Evolutionary conservation across 768 basidiomycete genomes (phyloP).

Genomic region (Suillus spraguei): DNA sequence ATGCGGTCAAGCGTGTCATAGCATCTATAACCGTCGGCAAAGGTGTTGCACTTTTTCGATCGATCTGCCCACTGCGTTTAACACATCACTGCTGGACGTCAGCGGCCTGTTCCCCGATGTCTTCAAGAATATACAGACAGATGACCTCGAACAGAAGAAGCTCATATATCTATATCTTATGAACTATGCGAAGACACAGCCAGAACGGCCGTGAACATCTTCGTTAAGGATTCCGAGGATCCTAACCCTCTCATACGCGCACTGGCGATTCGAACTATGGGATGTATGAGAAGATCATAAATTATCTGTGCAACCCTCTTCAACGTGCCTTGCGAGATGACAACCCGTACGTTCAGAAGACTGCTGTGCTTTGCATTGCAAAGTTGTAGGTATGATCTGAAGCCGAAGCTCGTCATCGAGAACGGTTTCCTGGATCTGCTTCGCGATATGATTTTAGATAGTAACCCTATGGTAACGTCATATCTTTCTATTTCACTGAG

Average conservation of each 20-base stretch:
- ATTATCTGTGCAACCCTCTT: too few relatives aligned
- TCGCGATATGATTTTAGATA: constrained; percentile 92
- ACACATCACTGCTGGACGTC: constrained; percentile 59
- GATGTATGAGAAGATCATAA: too few relatives aligned
- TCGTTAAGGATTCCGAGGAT: constrained; percentile 97
- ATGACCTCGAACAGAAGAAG: constrained; percentile 99
- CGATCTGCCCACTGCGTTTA: constrained; percentile 12
- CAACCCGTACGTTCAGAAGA: constrained; percentile 98
- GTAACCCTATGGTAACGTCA: constrained; percentile 90
- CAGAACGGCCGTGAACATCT: constrained; percentile 98
- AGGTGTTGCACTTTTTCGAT: constrained; percentile 50
- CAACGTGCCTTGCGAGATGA: constrained; percentile 92
- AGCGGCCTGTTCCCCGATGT: constrained; percentile 97
- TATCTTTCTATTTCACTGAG: neutral
- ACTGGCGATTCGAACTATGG: constrained; percentile 97
- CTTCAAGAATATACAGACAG: constrained; percentile 99
- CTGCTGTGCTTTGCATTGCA: constrained; percentile 94
- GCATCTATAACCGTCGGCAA: constrained; percentile 99
- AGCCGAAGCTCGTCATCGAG: constrained; percentile 92
- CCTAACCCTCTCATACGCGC: constrained; percentile 96
- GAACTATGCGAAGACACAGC: constrained; percentile 99
- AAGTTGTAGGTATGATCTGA: constrained; percentile 98
- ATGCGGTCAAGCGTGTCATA: constrained; percentile 97
- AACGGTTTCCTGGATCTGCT: constrained; percentile 91
- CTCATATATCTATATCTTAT: constrained; percentile 99